Conservation (phyloP, 768 basidiomycete genomes). For the Mycena alexandri region DNA sequence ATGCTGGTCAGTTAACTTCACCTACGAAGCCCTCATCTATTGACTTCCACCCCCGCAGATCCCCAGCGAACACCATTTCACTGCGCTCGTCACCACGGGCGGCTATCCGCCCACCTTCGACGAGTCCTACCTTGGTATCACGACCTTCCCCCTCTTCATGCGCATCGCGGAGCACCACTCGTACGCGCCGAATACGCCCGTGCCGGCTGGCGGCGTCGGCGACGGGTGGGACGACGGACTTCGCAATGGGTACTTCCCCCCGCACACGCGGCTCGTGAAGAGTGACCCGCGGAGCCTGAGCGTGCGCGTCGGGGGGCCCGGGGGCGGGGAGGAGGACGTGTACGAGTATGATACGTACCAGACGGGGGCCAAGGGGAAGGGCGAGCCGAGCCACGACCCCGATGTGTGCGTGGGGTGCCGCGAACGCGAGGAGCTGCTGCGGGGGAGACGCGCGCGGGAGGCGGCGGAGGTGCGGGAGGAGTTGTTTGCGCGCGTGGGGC, state of each 20-base stretch:
- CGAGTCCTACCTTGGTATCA: slow-evolving; percentile 43
- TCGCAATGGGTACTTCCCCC: slow-evolving; percentile 57
- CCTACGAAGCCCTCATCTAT: neutral
- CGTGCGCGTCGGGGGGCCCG: slow-evolving; percentile 32
- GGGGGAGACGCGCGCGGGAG: slow-evolving; percentile 17
- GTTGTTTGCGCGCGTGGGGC: slow-evolving; percentile 28
- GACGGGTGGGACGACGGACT: slow-evolving; percentile 49
- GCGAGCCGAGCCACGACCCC: slow-evolving; percentile 39
- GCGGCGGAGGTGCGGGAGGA: slow-evolving; percentile 15
- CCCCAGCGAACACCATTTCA: slow-evolving; percentile 48
- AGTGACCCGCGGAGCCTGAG: slow-evolving; percentile 22
- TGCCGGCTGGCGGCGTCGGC: slow-evolving; percentile 1
- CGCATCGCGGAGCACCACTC: slow-evolving; percentile 68
- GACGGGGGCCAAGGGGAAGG: slow-evolving; percentile 46
- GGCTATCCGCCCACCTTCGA: slow-evolving; percentile 44
- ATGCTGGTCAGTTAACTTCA: slow-evolving; percentile 62
- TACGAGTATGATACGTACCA: slow-evolving; percentile 56
- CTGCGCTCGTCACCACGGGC: slow-evolving; percentile 41
- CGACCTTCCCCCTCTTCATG: slow-evolving; percentile 68
- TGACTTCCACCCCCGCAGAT: slow-evolving; percentile 40
- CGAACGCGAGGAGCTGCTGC: slow-evolving; percentile 37
- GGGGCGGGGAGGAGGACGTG: slow-evolving; percentile 28
- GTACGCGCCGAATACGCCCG: slow-evolving; percentile 37
- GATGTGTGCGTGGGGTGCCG: slow-evolving; percentile 47
- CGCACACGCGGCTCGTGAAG: slow-evolving; percentile 38